Conservation (phyloP, 306 rosid species). For the Pyrus bretschneideri region DNA sequence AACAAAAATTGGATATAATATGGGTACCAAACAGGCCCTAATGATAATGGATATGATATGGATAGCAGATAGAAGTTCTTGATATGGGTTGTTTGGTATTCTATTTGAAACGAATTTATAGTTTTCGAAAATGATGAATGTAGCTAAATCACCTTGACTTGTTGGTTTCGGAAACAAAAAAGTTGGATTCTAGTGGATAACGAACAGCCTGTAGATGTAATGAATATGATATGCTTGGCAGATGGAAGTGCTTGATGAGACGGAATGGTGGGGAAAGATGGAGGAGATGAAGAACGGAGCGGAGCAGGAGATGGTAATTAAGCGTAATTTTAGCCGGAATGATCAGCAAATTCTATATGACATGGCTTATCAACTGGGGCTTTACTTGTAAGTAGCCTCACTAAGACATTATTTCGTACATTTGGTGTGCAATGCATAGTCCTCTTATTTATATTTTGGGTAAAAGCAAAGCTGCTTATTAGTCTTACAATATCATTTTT, state of each 20-base stretch:
- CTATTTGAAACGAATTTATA: too few species aligned
- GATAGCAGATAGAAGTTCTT: too few species aligned
- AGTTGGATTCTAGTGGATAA: too few species aligned
- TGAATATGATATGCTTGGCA: conserved; percentile 30
- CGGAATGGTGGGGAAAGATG: conserved; percentile 79
- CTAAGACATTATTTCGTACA: neutral
- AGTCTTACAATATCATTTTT: conserved; percentile 27
- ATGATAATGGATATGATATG: too few species aligned
- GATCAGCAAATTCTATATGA: conserved; percentile 78
- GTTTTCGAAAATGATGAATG: too few species aligned
- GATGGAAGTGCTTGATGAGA: conserved; percentile 76
- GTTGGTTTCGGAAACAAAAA: too few species aligned
- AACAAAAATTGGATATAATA: too few species aligned
- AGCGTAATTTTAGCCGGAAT: conserved; percentile 49
- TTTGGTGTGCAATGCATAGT: neutral
- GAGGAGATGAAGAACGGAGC: conserved; percentile 66
- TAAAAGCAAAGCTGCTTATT: neutral
- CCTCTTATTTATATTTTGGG: neutral
- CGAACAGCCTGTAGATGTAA: neutral
- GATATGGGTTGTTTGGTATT: too few species aligned
- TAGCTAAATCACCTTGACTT: too few species aligned
- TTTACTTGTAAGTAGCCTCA: conserved; percentile 62
- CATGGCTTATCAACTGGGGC: conserved; percentile 64
- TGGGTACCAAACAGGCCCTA: too few species aligned
- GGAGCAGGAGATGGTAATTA: conserved; percentile 70